Evolutionary conservation across 2,329 filamentous ascomycete genomes (phyloP), one percentile per base, ranked within the genome.

Genomic region (Drechslerella coelobrocha): DNA sequence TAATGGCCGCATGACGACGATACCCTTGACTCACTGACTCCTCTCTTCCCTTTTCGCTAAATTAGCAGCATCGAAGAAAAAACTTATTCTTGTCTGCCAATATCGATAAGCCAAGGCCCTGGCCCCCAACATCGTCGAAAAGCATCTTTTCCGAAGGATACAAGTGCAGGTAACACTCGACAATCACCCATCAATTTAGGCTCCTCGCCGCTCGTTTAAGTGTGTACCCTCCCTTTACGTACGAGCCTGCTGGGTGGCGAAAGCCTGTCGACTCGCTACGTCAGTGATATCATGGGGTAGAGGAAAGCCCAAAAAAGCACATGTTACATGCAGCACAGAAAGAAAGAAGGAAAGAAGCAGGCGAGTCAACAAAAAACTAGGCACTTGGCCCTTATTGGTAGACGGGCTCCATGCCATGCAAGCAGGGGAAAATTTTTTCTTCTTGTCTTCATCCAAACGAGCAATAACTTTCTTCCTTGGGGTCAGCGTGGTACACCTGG

Each of bases 191-290:
- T 10, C 26, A 5, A n/a, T 48, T 55, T 56, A 50, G 63, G 62
- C 62, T 60, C 39, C 37, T 61, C 56, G 39, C 56, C 61, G 55
- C 63, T 68, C 63, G 63, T 68, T 56, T 68, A 68, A 50, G 56
- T 61, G 55, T 24, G 50, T 52, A 48, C 29, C 43, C 52, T 37
- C 26, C 8, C 10, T 34, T 9, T 12, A 29, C n/a, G 43, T 50
- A 55, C 54, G 55, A 54, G 55, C 59, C 54, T 39, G 7, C 27
- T 12, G 10, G 50, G 14, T 39, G 26, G 21, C 52, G 45, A 53
- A 29, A 24, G 41, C 54, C 45, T 59, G 41, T 59, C 43, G 54
- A 60, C 9, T 26, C 47, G 45, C 53, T 69, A 61, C 65, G 65
- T 69, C 65, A 57, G 65, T 62, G 56, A 62, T 69, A 41, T 51